Base-by-base conservation (phyloP, 208 protist genomes). In the Trypanosoma rangeli region DNA sequence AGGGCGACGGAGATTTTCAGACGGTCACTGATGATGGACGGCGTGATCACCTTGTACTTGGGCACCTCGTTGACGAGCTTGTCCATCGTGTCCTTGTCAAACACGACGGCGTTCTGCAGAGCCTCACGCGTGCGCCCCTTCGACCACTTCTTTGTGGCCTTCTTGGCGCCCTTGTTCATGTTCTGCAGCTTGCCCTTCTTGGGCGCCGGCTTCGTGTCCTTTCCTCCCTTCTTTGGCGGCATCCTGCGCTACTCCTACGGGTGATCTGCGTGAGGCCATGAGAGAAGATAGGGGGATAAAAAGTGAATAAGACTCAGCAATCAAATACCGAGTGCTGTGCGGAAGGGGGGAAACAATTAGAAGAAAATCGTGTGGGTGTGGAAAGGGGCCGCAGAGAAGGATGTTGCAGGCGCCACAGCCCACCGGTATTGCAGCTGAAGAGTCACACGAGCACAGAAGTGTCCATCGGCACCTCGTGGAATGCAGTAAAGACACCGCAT, bases 21-120 rank as follows among this genome's bases (percentile, higher is more conserved):
- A 28, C 89, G 84, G 73, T 97, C 91, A 55, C 86, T 93, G 67
- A 97, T 89, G 77, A 94, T 89, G 49, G 87, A 84, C 15, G 89
- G 83, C 62, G 93, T 97, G 85, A 97, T 97, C 55, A 94, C 74
- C 74, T 95, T 96, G 82, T 92, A 93, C 84, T 96, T 97, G 68
- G 93, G 91, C 33, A 97, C 93, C 73, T 95, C 90, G 50, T 64
- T 90, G 70, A 83, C 67, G 48, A 97, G 83, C 76, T 93, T 91
- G 66, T 89, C 86, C 74, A 83, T 72, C 46, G 89, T 91, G 29
- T 93, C 86, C 79, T 93, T 94, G 76, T 95, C 90, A 76, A 94
- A 95, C 76, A 96, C 87, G 62, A 96, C 91, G 71, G 90, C 91
- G 80, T 96, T 96, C 78, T 95, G 83, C 33, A 95, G 84, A 20